Evolutionary conservation across 192 early-diverging fungal species (phyloP).

Genomic region (Linnemannia zychae): DNA sequence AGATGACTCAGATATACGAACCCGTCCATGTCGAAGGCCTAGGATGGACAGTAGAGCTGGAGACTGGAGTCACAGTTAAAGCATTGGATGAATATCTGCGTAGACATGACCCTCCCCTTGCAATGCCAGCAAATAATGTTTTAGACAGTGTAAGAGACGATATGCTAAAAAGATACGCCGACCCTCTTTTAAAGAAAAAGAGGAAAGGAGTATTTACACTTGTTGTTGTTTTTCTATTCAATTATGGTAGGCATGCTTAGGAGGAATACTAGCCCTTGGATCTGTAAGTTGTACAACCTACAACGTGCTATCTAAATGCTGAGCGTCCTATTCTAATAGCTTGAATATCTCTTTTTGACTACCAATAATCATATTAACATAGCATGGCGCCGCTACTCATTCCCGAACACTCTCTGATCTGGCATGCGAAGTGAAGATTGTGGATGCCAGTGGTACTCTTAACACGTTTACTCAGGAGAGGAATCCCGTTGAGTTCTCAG

Average conservation of each 20-base stretch:
- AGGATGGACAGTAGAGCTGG: constrained; percentile 31
- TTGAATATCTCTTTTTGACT: not conserved
- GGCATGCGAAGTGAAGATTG: constrained; percentile 31
- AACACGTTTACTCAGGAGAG: constrained; percentile 27
- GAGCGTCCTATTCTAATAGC: too few species aligned
- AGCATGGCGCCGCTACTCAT: constrained; percentile 38
- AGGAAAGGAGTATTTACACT: not conserved
- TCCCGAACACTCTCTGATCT: constrained; percentile 31
- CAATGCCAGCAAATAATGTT: constrained; percentile 10
- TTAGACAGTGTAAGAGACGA: not conserved
- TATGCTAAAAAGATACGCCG: not conserved
- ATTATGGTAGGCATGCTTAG: constrained; percentile 3
- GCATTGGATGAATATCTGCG: constrained; percentile 21
- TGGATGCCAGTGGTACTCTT: constrained; percentile 33
- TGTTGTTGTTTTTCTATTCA: not conserved
- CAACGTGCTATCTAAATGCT: not conserved
- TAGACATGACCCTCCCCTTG: constrained; percentile 30
- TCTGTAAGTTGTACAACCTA: constrained; percentile 6
- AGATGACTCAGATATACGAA: constrained; percentile 11
- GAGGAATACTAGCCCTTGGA: constrained; percentile 12
- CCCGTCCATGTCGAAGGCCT: not conserved
- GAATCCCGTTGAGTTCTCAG: constrained; percentile 31
- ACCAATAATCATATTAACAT: not conserved
- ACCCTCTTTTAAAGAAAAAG: not conserved
- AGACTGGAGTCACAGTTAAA: constrained; percentile 28